Base-by-base conservation (phyloP, 1,284 basidiomycete species). In the Melampsora americana region DNA sequence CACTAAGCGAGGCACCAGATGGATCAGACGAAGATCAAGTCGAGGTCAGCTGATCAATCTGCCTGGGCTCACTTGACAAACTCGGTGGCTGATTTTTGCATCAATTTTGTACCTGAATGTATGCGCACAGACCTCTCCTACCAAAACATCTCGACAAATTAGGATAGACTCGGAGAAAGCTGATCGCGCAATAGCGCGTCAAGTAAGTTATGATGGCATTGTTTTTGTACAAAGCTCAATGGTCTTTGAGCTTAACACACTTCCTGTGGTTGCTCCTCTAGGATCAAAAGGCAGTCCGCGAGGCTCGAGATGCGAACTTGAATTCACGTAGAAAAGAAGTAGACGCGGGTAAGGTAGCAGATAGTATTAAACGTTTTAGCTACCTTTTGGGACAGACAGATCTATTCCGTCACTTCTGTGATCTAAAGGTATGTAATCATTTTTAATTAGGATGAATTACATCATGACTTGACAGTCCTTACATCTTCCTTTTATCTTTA, bases 321-420 rank as follows among this genome's bases (percentile, higher is more conserved):
- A 68, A 39, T 9, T 68, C 66, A 28, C 66, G 76, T 14, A 42
- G 76, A 39, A 71, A 72, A 61, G 66, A 71, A 68, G 65, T 77
- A 32, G 67, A 74, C 26, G 69, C 69, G 30, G 73, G 56, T 28
- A 76, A 64, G 66, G 56, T 76, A 18, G 73, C 66, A 14, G 94
- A 96, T 81, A 92, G 93, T 42, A 91, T 96, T 80, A 97, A 96
- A 83, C 90, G 93, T 16, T 97, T 96, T 83, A 92, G 91, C 9
- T 96, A 95, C 83, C 87, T 97, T 20, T 87, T 97, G 0, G 95
- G 94, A 7, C 93, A 97, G 83, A 97, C 93, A 0, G 95, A 97
- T 80, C 86, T 96, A 20, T 97, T 97, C 86, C 92, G 92, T 80
- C 94, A 96, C 83, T 97, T 97, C 80, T 91, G 60, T 61, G 69